These are phyloP conservation scores for Leccinellum rugosiceps DNA, from an alignment of 768 basidiomycete species.

Conservation along the genomic window DNA sequence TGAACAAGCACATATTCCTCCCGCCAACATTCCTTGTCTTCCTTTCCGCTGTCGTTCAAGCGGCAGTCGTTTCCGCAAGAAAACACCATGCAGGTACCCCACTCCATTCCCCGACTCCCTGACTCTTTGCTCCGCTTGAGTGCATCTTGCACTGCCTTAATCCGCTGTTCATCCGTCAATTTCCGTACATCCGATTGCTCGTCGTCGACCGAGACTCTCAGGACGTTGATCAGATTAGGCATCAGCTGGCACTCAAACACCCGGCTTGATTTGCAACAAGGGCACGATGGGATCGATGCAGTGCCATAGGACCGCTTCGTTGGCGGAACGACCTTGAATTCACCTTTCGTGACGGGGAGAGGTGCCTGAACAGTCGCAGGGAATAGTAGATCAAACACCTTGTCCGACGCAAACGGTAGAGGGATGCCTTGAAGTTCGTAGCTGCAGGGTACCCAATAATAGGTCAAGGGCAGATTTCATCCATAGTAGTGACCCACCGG, in stretches of 20 bases:
- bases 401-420: constrained; percentile 80
- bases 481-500: constrained; percentile 45
- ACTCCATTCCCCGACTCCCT: constrained; percentile 76
- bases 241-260: constrained; percentile 94
- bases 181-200: constrained; percentile 29
- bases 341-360: constrained; percentile 58
- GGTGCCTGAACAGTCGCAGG: constrained; percentile 44
- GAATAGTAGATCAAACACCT: constrained; percentile 71
- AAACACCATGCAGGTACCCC: constrained; percentile 91
- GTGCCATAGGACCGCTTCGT: constrained; percentile 54
- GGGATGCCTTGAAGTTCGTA: constrained; percentile 88
- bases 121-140: constrained; percentile 46
- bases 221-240: constrained; percentile 86
- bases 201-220: constrained; percentile 37
- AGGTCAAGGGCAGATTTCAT: not conserved
- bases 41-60: constrained; percentile 38
- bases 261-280: constrained; percentile 60
- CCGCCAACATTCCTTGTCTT: constrained; percentile 50
- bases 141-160: constrained; percentile 53
- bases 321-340: constrained; percentile 48
- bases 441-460: constrained; percentile 37
- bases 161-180: constrained; percentile 65
- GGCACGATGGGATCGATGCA: constrained; percentile 58
- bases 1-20: constrained; percentile 77
- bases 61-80: constrained; percentile 83